A percentile compares a stretch with the other conserved stretches of the same genome.
phyloP scores from a whole-genome alignment of 164 flowering plant genomes.

The Litsea cubeba region DNA sequence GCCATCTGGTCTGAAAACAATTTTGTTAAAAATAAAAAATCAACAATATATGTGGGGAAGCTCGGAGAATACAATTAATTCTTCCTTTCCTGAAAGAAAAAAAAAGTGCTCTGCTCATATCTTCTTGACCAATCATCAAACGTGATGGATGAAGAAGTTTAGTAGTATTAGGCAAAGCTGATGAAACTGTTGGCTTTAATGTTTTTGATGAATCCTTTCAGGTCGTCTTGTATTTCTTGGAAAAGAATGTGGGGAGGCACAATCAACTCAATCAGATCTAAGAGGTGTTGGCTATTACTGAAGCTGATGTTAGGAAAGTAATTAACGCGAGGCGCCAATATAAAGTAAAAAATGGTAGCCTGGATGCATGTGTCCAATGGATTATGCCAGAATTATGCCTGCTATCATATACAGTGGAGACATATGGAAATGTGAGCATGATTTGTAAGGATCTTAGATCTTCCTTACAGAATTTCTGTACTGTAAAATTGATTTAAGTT shows the following conservation, averaged over 20 bases:
- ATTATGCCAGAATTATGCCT: neutral
- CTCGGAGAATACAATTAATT: too few species aligned
- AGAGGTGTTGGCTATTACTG: conserved; percentile 59
- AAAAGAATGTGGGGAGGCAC: conserved; percentile 26
- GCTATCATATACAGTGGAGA: neutral
- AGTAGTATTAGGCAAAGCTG: neutral
- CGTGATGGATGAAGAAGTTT: neutral
- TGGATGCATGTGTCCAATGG: neutral
- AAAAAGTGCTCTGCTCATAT: too few species aligned
- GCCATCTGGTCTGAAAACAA: too few species aligned
- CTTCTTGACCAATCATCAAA: too few species aligned
- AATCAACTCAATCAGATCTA: conserved; percentile 28
- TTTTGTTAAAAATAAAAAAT: too few species aligned
- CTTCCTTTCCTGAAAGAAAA: too few species aligned
- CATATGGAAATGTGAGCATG: neutral
- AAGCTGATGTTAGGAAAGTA: conserved; percentile 1
- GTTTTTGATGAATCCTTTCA: conserved; percentile 18
- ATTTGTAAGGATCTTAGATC: too few species aligned
- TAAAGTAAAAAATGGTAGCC: neutral
- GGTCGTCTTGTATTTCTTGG: conserved; percentile 73
- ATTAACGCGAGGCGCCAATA: neutral
- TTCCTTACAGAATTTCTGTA: neutral
- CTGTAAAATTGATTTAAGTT: neutral
- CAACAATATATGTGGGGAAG: too few species aligned
- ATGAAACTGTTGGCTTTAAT: neutral